Base-by-base conservation (phyloP, 108 stramenopile species). In the Mayamaea pseudoterrestris region DNA sequence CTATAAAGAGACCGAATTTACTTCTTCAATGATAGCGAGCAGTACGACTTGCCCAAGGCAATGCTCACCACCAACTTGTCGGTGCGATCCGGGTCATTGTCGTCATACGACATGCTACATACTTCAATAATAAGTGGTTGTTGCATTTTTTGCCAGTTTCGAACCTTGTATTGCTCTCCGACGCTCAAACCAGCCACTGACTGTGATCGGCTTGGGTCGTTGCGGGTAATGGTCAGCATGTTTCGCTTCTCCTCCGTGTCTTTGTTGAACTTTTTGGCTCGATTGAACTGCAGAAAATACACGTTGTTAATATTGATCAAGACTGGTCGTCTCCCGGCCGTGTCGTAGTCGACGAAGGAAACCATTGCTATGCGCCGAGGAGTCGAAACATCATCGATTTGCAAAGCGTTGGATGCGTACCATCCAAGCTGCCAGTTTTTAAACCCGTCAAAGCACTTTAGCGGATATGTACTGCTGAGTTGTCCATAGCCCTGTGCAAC, bases 381-480 rank as follows among this genome's bases (percentile, higher is more conserved):
- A 18, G 18, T 20, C 8, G 37, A 39, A 2, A 23, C 6, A 6
- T 26, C 27, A 56, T 56, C 21, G 18, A 46, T 14, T 7, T n/a
- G 18, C 12, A 46, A 16, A 24, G 20, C 14, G 14, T 30, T 32
- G 16, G 58, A 35, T 32, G 11, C 18, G 28, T 61, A 74, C 78
- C 73, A 79, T 12, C 70, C 70, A 13, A 68, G 27, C 43, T 69
- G 60, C 58, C 57, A 53, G 52, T 46, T 44, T 27, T 52, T 48
- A 18, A 26, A 16, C 2, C 16, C 37, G 30, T 41, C 41, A 30
- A 46, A 59, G 24, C 47, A 59, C 45, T 23, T 5, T 28, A n/a
- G 40, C 9, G 49, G 39, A 12, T 5, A 6, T 6, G 37, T 39
- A 5, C 20, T 14, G 8, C 37, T 39, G 5, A 14, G 16, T 5